A percentile compares a stretch with the other conserved stretches of the same genome.
Evolutionary conservation across 1,139 yeast genomes (phyloP).

Genomic region (Debaryomyces sp.): DNA sequence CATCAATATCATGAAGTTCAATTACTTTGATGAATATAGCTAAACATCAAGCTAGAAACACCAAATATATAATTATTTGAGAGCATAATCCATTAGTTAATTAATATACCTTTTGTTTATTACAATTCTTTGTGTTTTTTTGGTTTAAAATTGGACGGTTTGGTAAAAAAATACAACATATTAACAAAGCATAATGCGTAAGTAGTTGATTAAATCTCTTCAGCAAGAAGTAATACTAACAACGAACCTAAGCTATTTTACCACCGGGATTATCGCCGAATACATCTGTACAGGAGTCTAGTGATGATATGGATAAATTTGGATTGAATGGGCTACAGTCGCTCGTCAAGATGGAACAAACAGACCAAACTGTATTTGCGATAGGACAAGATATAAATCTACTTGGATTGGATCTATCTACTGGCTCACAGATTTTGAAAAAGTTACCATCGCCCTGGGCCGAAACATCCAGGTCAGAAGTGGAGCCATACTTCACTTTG

Average conservation of each 20-base stretch:
- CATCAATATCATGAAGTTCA: constrained; percentile 4
- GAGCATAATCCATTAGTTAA: not conserved
- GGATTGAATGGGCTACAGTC: constrained; percentile 77
- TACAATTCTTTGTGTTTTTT: not conserved
- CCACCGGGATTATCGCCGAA: constrained; percentile 35
- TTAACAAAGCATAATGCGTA: constrained; percentile 1
- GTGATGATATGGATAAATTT: constrained; percentile 54
- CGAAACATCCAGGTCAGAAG: constrained; percentile 86
- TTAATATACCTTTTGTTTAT: not conserved
- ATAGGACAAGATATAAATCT: constrained; percentile 82
- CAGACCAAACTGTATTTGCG: constrained; percentile 70
- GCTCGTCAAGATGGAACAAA: constrained; percentile 67
- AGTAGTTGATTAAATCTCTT: not conserved
- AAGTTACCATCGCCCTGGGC: constrained; percentile 94
- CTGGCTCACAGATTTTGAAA: constrained; percentile 55
- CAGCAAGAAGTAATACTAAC: constrained; percentile 4
- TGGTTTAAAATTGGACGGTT: not conserved
- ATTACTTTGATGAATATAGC: not conserved
- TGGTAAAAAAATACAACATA: not conserved
- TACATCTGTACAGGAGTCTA: constrained; percentile 13
- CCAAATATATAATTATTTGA: not conserved
- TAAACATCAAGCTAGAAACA: not conserved
- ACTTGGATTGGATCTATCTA: constrained; percentile 66
- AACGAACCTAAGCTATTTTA: constrained; percentile 21
- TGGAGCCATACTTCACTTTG: constrained; percentile 75